Evolutionary conservation across 2,329 filamentous ascomycete species (phyloP), one percentile per base, ranked within the genome.

Genomic region (Neospermospora avenae): DNA sequence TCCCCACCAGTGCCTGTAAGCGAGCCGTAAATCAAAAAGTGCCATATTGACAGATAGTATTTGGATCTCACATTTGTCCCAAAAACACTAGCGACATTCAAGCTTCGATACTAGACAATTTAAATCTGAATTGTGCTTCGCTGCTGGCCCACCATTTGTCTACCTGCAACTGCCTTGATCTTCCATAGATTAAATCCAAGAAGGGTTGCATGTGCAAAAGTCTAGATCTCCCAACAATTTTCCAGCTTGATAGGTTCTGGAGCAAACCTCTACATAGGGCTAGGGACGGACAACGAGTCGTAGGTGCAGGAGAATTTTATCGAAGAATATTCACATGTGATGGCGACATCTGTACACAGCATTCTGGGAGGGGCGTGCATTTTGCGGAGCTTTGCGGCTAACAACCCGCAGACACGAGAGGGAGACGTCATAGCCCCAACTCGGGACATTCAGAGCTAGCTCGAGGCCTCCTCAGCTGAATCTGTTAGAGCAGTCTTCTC

Each of bases 381-480:
- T 34, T 22, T 10, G 20, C 6, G 7, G 24, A n/a, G 11, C 18
- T 11, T 8, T 31, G 35, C 52, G 22, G 31, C 48, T 51, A 22
- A 37, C 18, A 35, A 35, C 35, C 16, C 13, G 35, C 5, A 25
- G 22, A 5, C 6, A n/a, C 24, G n/a, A n/a, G n/a, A n/a, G n/a
- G n/a, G n/a, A n/a, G 28, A 55, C 53, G 53, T 55, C 53, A 55
- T 55, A 20, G 14, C 25, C 31, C 25, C 45, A 20, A 44, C 16
- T 34, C 53, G 20, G 51, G 34, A 10, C 24, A 24, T 35, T 31
- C 28, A 10, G 11, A 55, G 37, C 52, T 55, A 22, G 39, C 34
- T n/a, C 5, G 2, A 2, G 35, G 24, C 18, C 28, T 42, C 39
- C 18, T 31, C 39, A 35, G 16, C 39, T n/a, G n/a, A n/a, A n/a